Base-by-base conservation (phyloP, 2,329 filamentous ascomycete species). In the Fusarium robinianum region DNA sequence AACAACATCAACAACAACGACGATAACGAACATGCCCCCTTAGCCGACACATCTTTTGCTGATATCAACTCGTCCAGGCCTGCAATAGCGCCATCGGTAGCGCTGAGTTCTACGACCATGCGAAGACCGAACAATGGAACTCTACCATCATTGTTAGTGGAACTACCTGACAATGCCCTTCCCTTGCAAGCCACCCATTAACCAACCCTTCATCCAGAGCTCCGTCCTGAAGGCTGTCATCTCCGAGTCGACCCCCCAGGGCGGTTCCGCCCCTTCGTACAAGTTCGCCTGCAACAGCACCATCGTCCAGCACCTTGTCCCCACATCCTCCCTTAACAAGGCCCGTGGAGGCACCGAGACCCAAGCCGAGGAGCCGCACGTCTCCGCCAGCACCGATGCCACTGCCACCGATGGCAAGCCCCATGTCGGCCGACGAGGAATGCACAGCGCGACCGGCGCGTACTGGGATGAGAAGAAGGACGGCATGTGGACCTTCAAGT, bases 211-310 rank as follows among this genome's bases (percentile, higher is more conserved):
- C 14, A 25, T 46, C 42, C 59, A 90, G 86, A 88, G 86, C 74
- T 81, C 78, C 42, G 87, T 92, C 67, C 83, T 94, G 55, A 83
- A 87, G 64, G 78, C 83, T 38, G 78, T 92, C 55, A 89, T 92
- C 69, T 84, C 85, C 57, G 87, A 91, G 66, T 84, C 85, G 36
- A 82, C 80, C 12, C 77, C 81, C 12, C 67, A 77, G 33, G 72
- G 77, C 50, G 73, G 76, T 49, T 71, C 76, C 18, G 74, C 80
- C 17, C 85, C 88, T 5, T 70, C 75, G 11, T 96, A 85, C 81
- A 97, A 97, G 72, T 97, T 92, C 73, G 89, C 90, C 60, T 90
- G 95, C 73, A 97, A 96, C 79, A 95, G 89, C 76, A 97, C 92
- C 57, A 96, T 97, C 66, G 95, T 97, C 60, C 92, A 99, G 76